Evolutionary conservation across 805 yeast genomes (phyloP), one percentile per base, ranked within the genome.

Genomic region (Lipomyces spencermartinsiae): DNA sequence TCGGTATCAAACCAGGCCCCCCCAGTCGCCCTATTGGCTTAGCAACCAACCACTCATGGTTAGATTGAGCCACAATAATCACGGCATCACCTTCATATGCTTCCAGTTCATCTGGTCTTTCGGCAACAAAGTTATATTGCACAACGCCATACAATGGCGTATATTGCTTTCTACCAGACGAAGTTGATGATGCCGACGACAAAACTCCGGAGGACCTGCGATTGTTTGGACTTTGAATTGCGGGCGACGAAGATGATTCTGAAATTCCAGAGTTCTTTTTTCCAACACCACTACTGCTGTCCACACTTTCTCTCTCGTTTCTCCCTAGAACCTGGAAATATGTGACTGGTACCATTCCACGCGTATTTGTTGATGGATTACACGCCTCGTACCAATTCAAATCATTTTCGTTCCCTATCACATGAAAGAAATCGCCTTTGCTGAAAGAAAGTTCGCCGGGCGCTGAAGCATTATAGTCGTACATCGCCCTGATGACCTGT

Each of bases 1-100:
- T 93, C 0, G 99, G 99, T 7, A 95, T 96, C 58, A 95, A 83
- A 0, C 99, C 99, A 0, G 98, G 98, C 0, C 98, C 99, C 33
- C 99, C 76, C 51, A 95, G 82, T 64, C 98, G 83, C 68, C 94
- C 96, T 56, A 95, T 91, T 14, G 97, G 97, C 78, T 95, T 95
- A 4, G 98, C 98, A 68, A 95, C 95, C 74, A 93, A 93, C 99
- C 99, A 95, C 80, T 96, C 99, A 72, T 83, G 90, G 65, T 92
- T 93, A 76, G 94, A 97, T 79, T 94, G 98, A 1, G 99, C 99
- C 79, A 97, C 94, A 12, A 96, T 87, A 37, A 93, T 91, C 70
- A 95, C 85, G 74, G 91, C 89, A 74, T 95, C 99, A 51, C 98
- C 98, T 1, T 91, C 91, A 35, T 79, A 76, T 2, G 94, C 92